Percentiles rank a stretch among this genome's conserved stretches.
Evolutionary conservation across 352 stramenopile genomes (phyloP).

Genomic region (Blastocystis sp.): DNA sequence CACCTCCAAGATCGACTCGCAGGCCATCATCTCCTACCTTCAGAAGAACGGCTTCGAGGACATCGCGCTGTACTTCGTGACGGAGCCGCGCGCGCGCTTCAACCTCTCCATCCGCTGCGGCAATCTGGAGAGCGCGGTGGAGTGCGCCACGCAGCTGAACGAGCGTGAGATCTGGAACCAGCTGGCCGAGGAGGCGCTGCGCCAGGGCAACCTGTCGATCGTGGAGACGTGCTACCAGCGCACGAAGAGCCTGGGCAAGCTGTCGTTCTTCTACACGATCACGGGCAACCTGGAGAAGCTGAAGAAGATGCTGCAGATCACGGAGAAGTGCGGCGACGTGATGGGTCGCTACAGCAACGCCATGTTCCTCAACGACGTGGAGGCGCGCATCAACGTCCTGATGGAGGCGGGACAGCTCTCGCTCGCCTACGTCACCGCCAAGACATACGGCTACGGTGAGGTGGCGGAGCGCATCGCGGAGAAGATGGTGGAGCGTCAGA

Average conservation of each 20-base stretch:
- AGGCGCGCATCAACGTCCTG: slow-evolving; percentile 91
- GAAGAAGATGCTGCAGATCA: slow-evolving; percentile 99
- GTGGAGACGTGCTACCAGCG: slow-evolving; percentile 99
- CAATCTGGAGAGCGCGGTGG: slow-evolving; percentile 87
- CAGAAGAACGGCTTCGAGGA: slow-evolving; percentile 99
- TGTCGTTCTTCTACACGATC: slow-evolving; percentile 98
- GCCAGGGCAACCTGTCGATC: slow-evolving; percentile 97
- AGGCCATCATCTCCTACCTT: slow-evolving; percentile 98
- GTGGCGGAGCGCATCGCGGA: slow-evolving; percentile 83
- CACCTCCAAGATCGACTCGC: slow-evolving; percentile 91
- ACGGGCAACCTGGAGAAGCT: slow-evolving; percentile 98
- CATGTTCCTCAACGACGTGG: slow-evolving; percentile 93
- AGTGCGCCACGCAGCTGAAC: slow-evolving; percentile 81
- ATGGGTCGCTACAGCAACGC: slow-evolving; percentile 98
- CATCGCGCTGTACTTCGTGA: slow-evolving; percentile 98
- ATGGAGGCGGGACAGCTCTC: slow-evolving; percentile 92
- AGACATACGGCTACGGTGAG: slow-evolving; percentile 91
- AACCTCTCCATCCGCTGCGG: slow-evolving; percentile 95
- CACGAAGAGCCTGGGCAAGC: slow-evolving; percentile 98
- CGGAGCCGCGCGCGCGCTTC: slow-evolving; percentile 95
- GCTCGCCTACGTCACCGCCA: slow-evolving; percentile 93
- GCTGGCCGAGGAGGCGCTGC: slow-evolving; percentile 92
- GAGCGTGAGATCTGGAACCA: slow-evolving; percentile 95
- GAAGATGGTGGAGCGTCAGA: slow-evolving; percentile 88
- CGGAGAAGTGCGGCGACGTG: slow-evolving; percentile 94